phyloP scores from a whole-genome alignment of 2,329 filamentous ascomycete genomes.

The Emmonsia crescens region DNA sequence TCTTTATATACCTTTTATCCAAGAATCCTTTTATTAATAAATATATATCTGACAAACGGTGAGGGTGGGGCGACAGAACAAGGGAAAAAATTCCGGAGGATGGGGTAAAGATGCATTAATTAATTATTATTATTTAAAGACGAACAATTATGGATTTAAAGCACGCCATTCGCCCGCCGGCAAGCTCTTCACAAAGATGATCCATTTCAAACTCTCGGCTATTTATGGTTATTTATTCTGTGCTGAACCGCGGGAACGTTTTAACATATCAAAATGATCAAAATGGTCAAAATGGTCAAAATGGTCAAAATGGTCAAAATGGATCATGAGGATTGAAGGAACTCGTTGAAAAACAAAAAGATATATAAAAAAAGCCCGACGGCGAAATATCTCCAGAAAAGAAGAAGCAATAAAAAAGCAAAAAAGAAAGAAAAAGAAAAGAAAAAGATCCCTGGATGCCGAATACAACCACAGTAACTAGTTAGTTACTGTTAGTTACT shows the following conservation, averaged over 20 bases:
- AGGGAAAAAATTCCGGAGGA: neutral
- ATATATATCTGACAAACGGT: too few relatives aligned
- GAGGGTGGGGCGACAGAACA: neutral
- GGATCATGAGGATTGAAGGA: too few relatives aligned
- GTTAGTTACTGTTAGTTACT: too few relatives aligned
- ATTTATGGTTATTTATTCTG: neutral
- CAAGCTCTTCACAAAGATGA: neutral
- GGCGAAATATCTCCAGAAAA: too few relatives aligned
- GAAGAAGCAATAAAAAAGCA: neutral
- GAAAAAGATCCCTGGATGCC: neutral
- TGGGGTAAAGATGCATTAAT: too few relatives aligned
- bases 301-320: too few relatives aligned
- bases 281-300: too few relatives aligned
- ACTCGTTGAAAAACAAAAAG: too few relatives aligned
- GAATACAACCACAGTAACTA: neutral
- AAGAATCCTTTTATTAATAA: neutral
- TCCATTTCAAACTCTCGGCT: neutral
- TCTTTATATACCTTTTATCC: neutral
- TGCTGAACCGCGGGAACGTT: neutral
- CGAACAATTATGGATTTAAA: neutral
- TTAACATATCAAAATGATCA: neutral
- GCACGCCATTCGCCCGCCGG: neutral
- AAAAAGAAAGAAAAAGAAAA: neutral
- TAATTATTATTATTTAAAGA: neutral
- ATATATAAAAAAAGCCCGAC: too few relatives aligned